Percentiles rank a stretch among this genome's conserved stretches.
Evolutionary conservation across 768 basidiomycete species (phyloP).

Genomic region (Boletus edulis): DNA sequence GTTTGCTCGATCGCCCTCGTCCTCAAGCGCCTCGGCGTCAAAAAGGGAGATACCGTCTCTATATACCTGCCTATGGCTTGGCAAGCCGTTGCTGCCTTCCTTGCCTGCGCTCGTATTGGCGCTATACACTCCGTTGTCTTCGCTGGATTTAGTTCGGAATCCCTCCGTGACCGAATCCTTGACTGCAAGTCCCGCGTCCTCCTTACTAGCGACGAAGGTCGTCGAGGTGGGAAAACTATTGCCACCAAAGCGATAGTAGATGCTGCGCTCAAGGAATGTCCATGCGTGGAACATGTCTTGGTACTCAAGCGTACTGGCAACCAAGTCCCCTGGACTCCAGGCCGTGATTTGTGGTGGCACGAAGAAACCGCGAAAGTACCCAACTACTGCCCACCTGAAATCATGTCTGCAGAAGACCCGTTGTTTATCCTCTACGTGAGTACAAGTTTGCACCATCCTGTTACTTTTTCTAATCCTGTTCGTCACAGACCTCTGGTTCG

Average conservation of each 20-base stretch:
- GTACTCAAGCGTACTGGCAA: constrained; percentile 88
- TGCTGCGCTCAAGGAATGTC: constrained; percentile 81
- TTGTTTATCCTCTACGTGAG: constrained; percentile 97
- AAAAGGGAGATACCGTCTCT: constrained; percentile 94
- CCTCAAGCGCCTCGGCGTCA: constrained; percentile 83
- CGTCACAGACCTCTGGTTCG: constrained; percentile 79
- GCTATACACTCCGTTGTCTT: constrained; percentile 98
- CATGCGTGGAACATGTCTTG: constrained; percentile 84
- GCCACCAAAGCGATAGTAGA: constrained; percentile 95
- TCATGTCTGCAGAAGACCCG: constrained; percentile 92
- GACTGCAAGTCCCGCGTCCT: constrained; percentile 91
- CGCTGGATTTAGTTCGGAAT: constrained; percentile 94
- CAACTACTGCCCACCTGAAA: constrained; percentile 82
- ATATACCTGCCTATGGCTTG: constrained; percentile 93
- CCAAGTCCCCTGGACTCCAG: constrained; percentile 74
- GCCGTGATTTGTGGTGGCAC: constrained; percentile 95
- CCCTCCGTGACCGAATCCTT: constrained; percentile 85
- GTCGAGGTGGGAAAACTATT: constrained; percentile 91
- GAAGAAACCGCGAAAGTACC: constrained; percentile 85
- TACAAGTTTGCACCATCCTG: constrained; percentile 10
- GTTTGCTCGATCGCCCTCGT: constrained; percentile 91
- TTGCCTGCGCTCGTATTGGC: constrained; percentile 96
- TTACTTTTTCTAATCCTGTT: constrained; percentile 3
- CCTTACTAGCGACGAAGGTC: constrained; percentile 94
- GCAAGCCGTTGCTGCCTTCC: constrained; percentile 95